These are phyloP conservation scores for Gamarada debralockiae DNA, from an alignment of 495 filamentous ascomycete species.

Conservation along the genomic window DNA sequence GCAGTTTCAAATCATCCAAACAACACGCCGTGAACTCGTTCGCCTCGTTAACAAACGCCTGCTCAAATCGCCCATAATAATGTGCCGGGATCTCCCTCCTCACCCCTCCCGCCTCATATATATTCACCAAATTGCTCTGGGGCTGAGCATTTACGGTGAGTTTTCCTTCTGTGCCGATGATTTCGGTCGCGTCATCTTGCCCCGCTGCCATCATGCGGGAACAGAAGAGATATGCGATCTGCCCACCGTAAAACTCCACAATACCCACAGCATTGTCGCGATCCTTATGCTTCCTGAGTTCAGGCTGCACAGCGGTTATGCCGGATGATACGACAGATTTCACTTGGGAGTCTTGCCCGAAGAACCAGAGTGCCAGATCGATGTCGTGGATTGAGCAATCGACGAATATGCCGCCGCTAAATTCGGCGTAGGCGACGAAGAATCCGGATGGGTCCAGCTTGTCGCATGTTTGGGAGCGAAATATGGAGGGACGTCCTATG, in stretches of 20 bases:
- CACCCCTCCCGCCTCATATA: slow-evolving; percentile 44
- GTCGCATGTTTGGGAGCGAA: slow-evolving; percentile 57
- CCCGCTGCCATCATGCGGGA: slow-evolving; percentile 61
- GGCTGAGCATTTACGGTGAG: slow-evolving; percentile 54
- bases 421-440: slow-evolving; percentile 53
- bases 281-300: slow-evolving; percentile 54
- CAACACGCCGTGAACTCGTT: slow-evolving; percentile 55
- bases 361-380: slow-evolving; percentile 55
- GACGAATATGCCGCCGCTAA: slow-evolving; percentile 53
- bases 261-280: slow-evolving; percentile 60
- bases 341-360: slow-evolving; percentile 41
- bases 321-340: slow-evolving; percentile 51
- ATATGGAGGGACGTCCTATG: slow-evolving; percentile 47
- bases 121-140: slow-evolving; percentile 45
- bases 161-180: slow-evolving; percentile 61
- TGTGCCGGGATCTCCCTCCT: slow-evolving; percentile 51
- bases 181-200: slow-evolving; percentile 60
- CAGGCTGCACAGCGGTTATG: slow-evolving; percentile 58
- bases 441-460: slow-evolving; percentile 51
- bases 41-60: slow-evolving; percentile 59
- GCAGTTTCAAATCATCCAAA: slow-evolving; percentile 47
- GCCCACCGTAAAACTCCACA: slow-evolving; percentile 58
- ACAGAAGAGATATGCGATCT: slow-evolving; percentile 58
- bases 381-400: slow-evolving; percentile 58
- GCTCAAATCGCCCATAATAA: slow-evolving; percentile 60